Conservation (phyloP, 1,284 basidiomycete species). For the Erythrobasidium hasegawianum region DNA sequence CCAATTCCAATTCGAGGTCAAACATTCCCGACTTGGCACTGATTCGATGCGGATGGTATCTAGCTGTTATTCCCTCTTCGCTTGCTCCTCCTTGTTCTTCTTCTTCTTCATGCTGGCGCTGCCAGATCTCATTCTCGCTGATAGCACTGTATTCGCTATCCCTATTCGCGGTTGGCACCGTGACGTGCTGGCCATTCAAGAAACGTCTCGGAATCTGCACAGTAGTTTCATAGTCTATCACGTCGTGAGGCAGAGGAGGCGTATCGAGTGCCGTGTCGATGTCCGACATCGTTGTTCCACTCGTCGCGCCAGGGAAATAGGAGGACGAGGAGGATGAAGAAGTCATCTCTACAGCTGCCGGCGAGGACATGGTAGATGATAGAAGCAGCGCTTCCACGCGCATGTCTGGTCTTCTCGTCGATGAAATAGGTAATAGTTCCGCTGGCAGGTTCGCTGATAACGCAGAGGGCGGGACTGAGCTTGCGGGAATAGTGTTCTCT, state of each 20-base stretch:
- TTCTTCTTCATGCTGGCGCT: conserved; percentile 9
- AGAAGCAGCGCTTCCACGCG: too few relatives aligned
- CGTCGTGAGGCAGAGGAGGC: neutral
- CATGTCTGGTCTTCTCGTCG: neutral
- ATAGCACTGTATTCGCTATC: too few relatives aligned
- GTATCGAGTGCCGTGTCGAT: neutral
- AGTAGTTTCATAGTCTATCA: neutral
- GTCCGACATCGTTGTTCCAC: neutral
- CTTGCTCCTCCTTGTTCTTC: conserved; percentile 9
- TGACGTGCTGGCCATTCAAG: too few relatives aligned
- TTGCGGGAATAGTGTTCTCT: neutral
- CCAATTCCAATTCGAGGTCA: conserved; percentile 23
- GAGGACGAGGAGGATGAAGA: neutral
- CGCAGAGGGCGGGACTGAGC: neutral
- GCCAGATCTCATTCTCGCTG: too few relatives aligned
- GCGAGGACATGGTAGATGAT: neutral
- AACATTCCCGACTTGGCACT: conserved; percentile 13
- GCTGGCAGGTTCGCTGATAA: neutral
- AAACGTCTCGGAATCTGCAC: too few relatives aligned
- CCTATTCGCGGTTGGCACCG: too few relatives aligned
- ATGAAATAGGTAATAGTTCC: neutral
- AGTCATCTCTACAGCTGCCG: neutral
- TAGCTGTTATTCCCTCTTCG: too few relatives aligned
- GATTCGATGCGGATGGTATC: too few relatives aligned
- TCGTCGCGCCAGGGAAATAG: neutral